Evolutionary conservation across 371 early-diverging fungal species (phyloP), one percentile per base, ranked within the genome.

Genomic region (Mucor velutinosus): DNA sequence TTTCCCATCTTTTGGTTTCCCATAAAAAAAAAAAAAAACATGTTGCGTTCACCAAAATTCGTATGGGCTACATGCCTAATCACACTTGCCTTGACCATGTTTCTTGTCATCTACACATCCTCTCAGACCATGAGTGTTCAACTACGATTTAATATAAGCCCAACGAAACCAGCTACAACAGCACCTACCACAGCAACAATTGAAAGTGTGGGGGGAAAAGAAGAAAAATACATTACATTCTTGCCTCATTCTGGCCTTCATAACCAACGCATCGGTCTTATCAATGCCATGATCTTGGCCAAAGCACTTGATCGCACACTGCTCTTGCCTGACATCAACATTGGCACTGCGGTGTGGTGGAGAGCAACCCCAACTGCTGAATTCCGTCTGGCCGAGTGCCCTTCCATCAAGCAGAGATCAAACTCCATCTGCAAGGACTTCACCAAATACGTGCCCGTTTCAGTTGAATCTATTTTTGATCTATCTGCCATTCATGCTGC

Each of bases 211-310:
- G 25, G 39, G 6, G 25, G 37, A 1, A 51, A 35, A 23, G 29
- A 59, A 14, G 76, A 80, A 51, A 80, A 79, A 32, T 89, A 74
- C 41, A 58, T 89, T 5, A 77, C 85, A 1, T 89, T 77, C 69
- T 61, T 86, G 17, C 89, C 89, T 23, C 89, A 89, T 67, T 86
- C 85, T 17, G 89, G 89, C 14, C 77, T 87, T 43, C 83, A 86
- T 58, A 87, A 87, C 47, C 89, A 89, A 66, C 80, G 84, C 6
- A 75, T 85, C 27, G 75, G 81, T 8, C 76, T 87, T 35, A 80
- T 85, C 60, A 89, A 89, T 49, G 87, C 86, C 1, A 66, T 84
- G 30, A 61, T 89, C 8, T 73, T 89, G 2, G 85, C 89, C n/a
- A 76, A 79, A 10, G 80, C 81, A 29, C 71, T 84, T 64, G 81